Percentiles rank a stretch among this genome's conserved stretches.
These are phyloP conservation scores for Hyaloscypha bicolor DNA, from an alignment of 495 filamentous ascomycete species.

Conservation along the genomic window DNA sequence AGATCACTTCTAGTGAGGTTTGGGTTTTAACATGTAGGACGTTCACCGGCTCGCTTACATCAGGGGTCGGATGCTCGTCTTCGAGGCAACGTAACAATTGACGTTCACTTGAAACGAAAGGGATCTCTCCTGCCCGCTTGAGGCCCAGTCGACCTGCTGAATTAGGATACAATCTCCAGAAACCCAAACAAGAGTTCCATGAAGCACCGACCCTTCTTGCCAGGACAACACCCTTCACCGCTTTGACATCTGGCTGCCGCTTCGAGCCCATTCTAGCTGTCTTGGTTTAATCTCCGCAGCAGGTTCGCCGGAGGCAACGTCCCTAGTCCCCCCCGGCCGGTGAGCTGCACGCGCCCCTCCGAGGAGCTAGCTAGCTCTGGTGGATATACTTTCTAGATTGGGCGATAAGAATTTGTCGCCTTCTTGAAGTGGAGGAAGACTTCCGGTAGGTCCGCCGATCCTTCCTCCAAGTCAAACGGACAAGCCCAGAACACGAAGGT, in stretches of 20 bases:
- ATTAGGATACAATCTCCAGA: background rate
- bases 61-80: too few relatives aligned
- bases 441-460: background rate
- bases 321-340: background rate
- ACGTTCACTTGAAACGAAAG: too few relatives aligned
- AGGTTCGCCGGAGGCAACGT: background rate
- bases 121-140: too few relatives aligned
- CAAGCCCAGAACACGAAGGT: background rate
- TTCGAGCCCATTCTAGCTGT: background rate
- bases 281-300: background rate
- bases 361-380: background rate
- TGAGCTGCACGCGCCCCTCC: background rate
- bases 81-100: too few relatives aligned
- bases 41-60: too few relatives aligned
- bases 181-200: background rate
- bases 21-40: too few relatives aligned
- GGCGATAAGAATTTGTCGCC: background rate
- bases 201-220: background rate
- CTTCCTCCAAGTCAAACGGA: background rate
- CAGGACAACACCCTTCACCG: background rate
- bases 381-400: background rate
- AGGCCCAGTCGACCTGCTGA: background rate
- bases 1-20: too few relatives aligned
- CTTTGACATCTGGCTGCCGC: background rate
- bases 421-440: background rate